Percentiles rank a stretch among this genome's conserved stretches.
Conservation (phyloP, 179 eudicot genomes). For the Pouteria campechiana region DNA sequence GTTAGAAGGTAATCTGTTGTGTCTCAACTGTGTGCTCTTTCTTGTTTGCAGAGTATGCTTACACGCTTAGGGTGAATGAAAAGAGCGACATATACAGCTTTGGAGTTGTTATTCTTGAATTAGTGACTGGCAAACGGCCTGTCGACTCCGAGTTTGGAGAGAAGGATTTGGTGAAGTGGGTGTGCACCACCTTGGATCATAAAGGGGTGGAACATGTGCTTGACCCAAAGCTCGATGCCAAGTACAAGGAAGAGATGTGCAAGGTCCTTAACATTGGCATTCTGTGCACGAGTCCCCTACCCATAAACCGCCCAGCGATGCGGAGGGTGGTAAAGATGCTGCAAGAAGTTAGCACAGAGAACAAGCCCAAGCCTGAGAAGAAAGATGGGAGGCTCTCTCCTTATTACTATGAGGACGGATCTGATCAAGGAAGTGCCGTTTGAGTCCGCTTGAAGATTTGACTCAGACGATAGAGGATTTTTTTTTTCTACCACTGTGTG, state of each 20-base stretch:
- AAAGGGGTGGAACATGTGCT: slow-evolving; percentile 59
- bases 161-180: slow-evolving; percentile 87
- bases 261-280: slow-evolving; percentile 67
- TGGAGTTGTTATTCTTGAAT: slow-evolving; percentile 69
- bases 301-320: slow-evolving; percentile 80
- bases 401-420: slow-evolving; percentile 74
- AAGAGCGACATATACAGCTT: slow-evolving; percentile 85
- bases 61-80: slow-evolving; percentile 74
- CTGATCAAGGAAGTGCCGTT: slow-evolving; percentile 61
- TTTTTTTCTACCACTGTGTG: too few relatives aligned
- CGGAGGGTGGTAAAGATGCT: slow-evolving; percentile 76
- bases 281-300: slow-evolving; percentile 77
- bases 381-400: slow-evolving; percentile 78
- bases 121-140: slow-evolving; percentile 66
- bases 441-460: too few relatives aligned
- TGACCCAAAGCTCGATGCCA: slow-evolving; percentile 53
- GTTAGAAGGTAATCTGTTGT: too few relatives aligned
- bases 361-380: slow-evolving; percentile 11
- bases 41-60: slow-evolving; percentile 81
- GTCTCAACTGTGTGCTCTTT: too few relatives aligned
- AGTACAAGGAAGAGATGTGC: slow-evolving; percentile 65
- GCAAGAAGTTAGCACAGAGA: slow-evolving; percentile 46
- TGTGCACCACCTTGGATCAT: slow-evolving; percentile 55
- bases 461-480: too few relatives aligned
- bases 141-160: slow-evolving; percentile 70